These are phyloP conservation scores for Saccharomycopsis sp. DNA, from an alignment of 805 yeast species.

Conservation along the genomic window DNA sequence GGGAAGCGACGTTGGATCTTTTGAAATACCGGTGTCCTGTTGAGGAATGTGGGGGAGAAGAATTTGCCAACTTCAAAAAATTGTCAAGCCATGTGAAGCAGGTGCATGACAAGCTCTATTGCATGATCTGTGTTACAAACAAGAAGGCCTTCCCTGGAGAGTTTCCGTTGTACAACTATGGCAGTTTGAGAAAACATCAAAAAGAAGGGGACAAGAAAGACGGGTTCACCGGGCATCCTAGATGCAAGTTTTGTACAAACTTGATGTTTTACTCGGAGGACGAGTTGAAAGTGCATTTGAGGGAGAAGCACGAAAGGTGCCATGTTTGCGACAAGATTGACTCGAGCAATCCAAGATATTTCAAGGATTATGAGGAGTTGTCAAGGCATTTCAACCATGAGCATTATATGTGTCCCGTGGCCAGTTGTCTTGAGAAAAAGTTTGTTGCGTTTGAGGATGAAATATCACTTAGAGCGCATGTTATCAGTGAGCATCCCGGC, in stretches of 20 bases:
- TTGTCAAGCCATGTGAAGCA: slow-evolving; percentile 55
- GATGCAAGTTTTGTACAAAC: slow-evolving; percentile 70
- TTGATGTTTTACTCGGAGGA: slow-evolving; percentile 80
- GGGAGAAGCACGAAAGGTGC: slow-evolving; percentile 82
- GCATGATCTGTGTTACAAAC: slow-evolving; percentile 69
- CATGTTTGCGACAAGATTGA: slow-evolving; percentile 67
- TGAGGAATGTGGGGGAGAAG: slow-evolving; percentile 28
- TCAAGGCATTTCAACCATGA: slow-evolving; percentile 62
- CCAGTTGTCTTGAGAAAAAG: slow-evolving; percentile 73
- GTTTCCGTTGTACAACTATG: slow-evolving; percentile 48
- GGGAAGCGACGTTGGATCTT: slow-evolving; percentile 40
- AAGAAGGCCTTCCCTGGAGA: slow-evolving; percentile 74
- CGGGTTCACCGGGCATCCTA: slow-evolving; percentile 86
- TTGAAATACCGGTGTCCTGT: slow-evolving; percentile 50
- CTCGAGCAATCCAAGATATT: slow-evolving; percentile 60
- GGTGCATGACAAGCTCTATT: slow-evolving; percentile 55
- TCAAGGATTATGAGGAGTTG: slow-evolving; percentile 63
- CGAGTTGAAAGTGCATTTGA: slow-evolving; percentile 72
- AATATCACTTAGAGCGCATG: slow-evolving; percentile 79
- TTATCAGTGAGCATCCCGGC: slow-evolving; percentile 71
- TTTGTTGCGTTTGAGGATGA: slow-evolving; percentile 89
- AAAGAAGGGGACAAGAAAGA: slow-evolving; percentile 52
- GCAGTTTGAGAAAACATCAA: slow-evolving; percentile 62
- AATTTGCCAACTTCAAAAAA: slow-evolving; percentile 42
- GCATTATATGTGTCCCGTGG: slow-evolving; percentile 74